Conservation (phyloP, 768 basidiomycete species). For the Lepiota venenata region DNA sequence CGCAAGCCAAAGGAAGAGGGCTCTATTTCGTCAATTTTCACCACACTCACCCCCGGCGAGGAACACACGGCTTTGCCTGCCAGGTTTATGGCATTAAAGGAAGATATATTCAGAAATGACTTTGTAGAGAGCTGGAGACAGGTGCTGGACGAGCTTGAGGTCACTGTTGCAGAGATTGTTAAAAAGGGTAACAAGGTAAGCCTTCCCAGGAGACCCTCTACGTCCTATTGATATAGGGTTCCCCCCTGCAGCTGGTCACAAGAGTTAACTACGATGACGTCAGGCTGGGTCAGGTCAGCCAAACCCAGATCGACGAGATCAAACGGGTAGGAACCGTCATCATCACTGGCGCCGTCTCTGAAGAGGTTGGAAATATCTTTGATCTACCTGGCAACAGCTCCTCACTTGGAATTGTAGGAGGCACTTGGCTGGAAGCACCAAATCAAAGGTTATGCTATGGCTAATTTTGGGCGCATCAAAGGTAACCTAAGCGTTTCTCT, state of each 20-base stretch:
- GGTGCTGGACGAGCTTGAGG: slow-evolving; percentile 48
- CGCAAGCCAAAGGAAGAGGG: slow-evolving; percentile 33
- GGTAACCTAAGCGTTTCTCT: slow-evolving; percentile 32
- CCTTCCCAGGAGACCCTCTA: slow-evolving; percentile 1
- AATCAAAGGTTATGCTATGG: slow-evolving; percentile 52
- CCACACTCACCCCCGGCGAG: slow-evolving; percentile 31
- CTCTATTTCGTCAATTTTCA: slow-evolving; percentile 36
- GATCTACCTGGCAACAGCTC: slow-evolving; percentile 27
- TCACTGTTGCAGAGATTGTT: slow-evolving; percentile 41
- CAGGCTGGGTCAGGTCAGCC: slow-evolving; percentile 30
- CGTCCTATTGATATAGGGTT: background rate
- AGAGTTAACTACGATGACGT: slow-evolving; percentile 59
- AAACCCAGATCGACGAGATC: slow-evolving; percentile 47
- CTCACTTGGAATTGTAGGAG: slow-evolving; percentile 48
- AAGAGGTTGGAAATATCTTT: slow-evolving; percentile 22
- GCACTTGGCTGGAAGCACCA: slow-evolving; percentile 57
- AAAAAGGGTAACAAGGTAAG: slow-evolving; percentile 48
- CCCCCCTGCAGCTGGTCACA: slow-evolving; percentile 50
- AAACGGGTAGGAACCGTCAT: slow-evolving; percentile 57
- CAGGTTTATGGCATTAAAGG: slow-evolving; percentile 57
- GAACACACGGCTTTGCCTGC: slow-evolving; percentile 33
- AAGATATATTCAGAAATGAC: slow-evolving; percentile 49
- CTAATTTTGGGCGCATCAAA: slow-evolving; percentile 55
- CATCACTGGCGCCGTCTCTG: slow-evolving; percentile 56
- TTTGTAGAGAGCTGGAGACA: slow-evolving; percentile 56